phyloP scores from a whole-genome alignment of 1,139 yeast species.

The Taphrina populina region DNA sequence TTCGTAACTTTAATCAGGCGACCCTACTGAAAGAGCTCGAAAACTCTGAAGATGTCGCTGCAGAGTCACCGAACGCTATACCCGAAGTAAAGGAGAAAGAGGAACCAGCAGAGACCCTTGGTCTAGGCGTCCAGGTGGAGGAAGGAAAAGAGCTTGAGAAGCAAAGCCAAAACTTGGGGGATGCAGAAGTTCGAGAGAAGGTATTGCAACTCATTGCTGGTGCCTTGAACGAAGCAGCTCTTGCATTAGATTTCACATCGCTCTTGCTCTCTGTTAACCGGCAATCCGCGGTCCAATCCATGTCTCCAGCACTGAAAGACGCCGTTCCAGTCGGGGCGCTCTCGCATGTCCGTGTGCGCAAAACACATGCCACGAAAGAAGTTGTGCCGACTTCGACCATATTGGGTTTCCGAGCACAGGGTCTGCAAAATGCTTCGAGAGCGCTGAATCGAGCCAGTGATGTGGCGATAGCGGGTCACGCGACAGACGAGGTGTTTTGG shows the following conservation, averaged over 20 bases:
- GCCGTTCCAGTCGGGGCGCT: constrained; percentile 78
- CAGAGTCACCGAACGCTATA: no score
- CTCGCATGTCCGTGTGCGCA: constrained; percentile 3
- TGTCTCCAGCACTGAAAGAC: constrained; percentile 81
- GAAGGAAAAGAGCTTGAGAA: neutral
- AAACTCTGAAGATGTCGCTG: constrained; percentile 1
- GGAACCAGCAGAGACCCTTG: neutral
- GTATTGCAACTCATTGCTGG: constrained; percentile 56
- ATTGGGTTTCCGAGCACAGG: constrained; percentile 85
- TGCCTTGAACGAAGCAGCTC: constrained; percentile 85
- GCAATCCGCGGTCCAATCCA: constrained; percentile 84
- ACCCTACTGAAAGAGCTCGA: constrained; percentile 53
- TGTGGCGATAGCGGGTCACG: constrained; percentile 2
- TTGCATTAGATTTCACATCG: constrained; percentile 83
- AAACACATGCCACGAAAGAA: constrained; percentile 43
- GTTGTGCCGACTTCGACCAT: constrained; percentile 47
- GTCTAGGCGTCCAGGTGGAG: neutral
- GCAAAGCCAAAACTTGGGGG: neutral
- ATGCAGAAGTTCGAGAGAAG: constrained; percentile 42
- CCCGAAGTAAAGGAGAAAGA: constrained; percentile 1
- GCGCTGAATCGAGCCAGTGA: constrained; percentile 4
- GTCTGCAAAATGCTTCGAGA: constrained; percentile 60
- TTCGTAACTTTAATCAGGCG: constrained; percentile 57
- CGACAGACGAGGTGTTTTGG: constrained; percentile 11
- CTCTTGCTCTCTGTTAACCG: constrained; percentile 74